These are phyloP conservation scores for Penicillium samsonianum DNA, from an alignment of 495 filamentous ascomycete species.

Conservation along the genomic window DNA sequence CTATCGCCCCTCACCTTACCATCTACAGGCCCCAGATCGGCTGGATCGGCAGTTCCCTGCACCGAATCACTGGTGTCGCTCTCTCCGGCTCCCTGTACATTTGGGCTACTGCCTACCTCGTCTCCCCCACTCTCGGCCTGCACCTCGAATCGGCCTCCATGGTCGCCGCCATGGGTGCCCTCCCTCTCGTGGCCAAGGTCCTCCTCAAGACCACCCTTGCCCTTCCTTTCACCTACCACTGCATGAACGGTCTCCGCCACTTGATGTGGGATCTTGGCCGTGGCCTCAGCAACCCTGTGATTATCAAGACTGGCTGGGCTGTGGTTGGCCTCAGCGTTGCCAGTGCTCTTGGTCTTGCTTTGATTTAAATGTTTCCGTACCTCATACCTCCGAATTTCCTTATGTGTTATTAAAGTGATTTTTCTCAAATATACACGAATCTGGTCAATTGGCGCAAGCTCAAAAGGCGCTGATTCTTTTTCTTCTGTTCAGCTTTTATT, in stretches of 20 bases:
- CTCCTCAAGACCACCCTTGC: slow-evolving; percentile 71
- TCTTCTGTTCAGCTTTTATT: slow-evolving; percentile 12
- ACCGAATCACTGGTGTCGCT: slow-evolving; percentile 76
- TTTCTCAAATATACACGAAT: slow-evolving; percentile 32
- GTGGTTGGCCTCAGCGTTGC: slow-evolving; percentile 69
- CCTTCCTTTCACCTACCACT: slow-evolving; percentile 86
- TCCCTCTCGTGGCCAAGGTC: slow-evolving; percentile 69
- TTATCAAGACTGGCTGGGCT: slow-evolving; percentile 73
- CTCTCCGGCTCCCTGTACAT: slow-evolving; percentile 79
- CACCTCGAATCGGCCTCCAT: slow-evolving; percentile 81
- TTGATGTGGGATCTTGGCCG: slow-evolving; percentile 79
- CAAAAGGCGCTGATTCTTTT: slow-evolving; percentile 29
- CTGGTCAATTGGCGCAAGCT: slow-evolving; percentile 25
- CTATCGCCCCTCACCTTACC: slow-evolving; percentile 80
- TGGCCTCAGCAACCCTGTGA: slow-evolving; percentile 66
- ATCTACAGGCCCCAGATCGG: slow-evolving; percentile 92
- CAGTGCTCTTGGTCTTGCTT: slow-evolving; percentile 61
- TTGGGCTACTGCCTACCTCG: slow-evolving; percentile 82
- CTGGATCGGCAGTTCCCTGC: slow-evolving; percentile 70
- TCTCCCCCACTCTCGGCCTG: slow-evolving; percentile 76
- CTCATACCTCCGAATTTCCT: slow-evolving; percentile 33
- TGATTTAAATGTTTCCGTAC: slow-evolving; percentile 42
- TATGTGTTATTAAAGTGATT: slow-evolving; percentile 44
- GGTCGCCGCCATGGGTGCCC: slow-evolving; percentile 72
- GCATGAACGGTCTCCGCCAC: slow-evolving; percentile 86